phyloP scores from a whole-genome alignment of 352 stramenopile genomes.

The Plasmopara muralis region DNA sequence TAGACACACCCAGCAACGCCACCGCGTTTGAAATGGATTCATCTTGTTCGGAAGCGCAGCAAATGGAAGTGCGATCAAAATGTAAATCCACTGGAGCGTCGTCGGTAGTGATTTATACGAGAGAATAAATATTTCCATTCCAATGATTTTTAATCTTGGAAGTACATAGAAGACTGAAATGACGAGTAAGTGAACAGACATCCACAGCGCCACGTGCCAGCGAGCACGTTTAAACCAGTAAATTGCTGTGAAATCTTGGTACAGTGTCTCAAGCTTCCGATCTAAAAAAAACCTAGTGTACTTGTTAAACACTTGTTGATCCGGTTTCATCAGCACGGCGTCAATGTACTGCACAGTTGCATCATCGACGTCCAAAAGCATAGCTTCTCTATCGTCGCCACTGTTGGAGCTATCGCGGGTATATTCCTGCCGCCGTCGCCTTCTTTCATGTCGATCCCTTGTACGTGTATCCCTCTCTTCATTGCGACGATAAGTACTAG shows the following conservation, averaged over 20 bases:
- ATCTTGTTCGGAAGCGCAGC: slow-evolving; percentile 48
- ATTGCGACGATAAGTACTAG: slow-evolving; percentile 10
- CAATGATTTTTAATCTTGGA: slow-evolving; percentile 45
- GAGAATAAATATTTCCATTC: slow-evolving; percentile 68
- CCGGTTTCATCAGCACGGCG: slow-evolving; percentile 62
- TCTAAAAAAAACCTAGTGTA: slow-evolving; percentile 80
- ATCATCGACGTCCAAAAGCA: slow-evolving; percentile 36
- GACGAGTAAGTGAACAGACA: slow-evolving; percentile 61
- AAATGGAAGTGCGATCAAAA: slow-evolving; percentile 66
- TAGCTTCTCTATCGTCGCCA: slow-evolving; percentile 24
- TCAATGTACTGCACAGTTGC: slow-evolving; percentile 71
- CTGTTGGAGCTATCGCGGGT: slow-evolving; percentile 12
- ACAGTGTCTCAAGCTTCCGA: slow-evolving; percentile 59
- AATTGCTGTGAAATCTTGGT: slow-evolving; percentile 80
- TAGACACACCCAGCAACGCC: slow-evolving; percentile 64
- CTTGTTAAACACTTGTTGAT: slow-evolving; percentile 67
- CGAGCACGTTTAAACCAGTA: slow-evolving; percentile 77
- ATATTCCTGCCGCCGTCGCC: slow-evolving; percentile 15
- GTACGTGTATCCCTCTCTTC: slow-evolving; percentile 14
- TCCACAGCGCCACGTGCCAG: slow-evolving; percentile 67
- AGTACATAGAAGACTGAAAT: slow-evolving; percentile 59
- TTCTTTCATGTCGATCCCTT: slow-evolving; percentile 18
- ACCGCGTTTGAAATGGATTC: slow-evolving; percentile 72
- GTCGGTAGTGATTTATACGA: slow-evolving; percentile 33
- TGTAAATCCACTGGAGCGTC: slow-evolving; percentile 67